phyloP scores from a whole-genome alignment of 805 yeast species.

The Wickerhamiella dianesei region DNA sequence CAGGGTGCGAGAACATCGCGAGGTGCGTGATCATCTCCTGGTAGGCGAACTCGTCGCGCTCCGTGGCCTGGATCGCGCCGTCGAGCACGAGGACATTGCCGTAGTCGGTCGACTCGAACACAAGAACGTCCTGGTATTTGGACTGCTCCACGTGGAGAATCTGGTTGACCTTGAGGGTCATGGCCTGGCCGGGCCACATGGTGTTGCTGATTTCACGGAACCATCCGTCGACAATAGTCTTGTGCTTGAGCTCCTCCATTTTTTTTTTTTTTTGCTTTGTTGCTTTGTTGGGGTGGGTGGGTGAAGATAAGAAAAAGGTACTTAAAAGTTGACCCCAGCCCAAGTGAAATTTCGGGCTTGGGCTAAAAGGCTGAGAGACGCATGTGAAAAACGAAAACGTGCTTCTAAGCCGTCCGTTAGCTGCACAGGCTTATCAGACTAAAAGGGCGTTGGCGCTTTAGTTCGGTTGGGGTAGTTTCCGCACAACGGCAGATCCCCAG shows the following conservation, averaged over 20 bases:
- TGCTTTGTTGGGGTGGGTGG: background rate
- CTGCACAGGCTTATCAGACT: no score
- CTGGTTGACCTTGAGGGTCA: conserved; percentile 79
- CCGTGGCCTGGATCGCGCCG: conserved; percentile 91
- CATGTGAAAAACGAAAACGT: background rate
- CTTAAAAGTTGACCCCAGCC: background rate
- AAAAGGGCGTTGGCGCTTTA: no score
- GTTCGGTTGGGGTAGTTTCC: no score
- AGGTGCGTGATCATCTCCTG: conserved; percentile 97
- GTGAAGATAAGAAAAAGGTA: background rate
- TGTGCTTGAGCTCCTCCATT: conserved; percentile 19
- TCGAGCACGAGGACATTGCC: conserved; percentile 93
- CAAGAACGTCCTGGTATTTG: conserved; percentile 83
- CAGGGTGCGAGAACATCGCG: conserved; percentile 84
- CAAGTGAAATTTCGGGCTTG: background rate
- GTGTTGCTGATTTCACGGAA: conserved; percentile 88
- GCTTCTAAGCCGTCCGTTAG: no score
- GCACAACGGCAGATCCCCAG: no score
- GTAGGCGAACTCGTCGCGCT: conserved; percentile 93
- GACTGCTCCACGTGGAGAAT: conserved; percentile 75
- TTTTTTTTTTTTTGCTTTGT: background rate
- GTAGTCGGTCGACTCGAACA: conserved; percentile 83
- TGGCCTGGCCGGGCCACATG: conserved; percentile 99
- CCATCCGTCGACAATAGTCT: conserved; percentile 61
- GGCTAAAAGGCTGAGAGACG: no score